Percentiles rank a stretch among this genome's conserved stretches.
Conservation (phyloP, 257 asterid genomes). For the Penstemon barbatus region DNA sequence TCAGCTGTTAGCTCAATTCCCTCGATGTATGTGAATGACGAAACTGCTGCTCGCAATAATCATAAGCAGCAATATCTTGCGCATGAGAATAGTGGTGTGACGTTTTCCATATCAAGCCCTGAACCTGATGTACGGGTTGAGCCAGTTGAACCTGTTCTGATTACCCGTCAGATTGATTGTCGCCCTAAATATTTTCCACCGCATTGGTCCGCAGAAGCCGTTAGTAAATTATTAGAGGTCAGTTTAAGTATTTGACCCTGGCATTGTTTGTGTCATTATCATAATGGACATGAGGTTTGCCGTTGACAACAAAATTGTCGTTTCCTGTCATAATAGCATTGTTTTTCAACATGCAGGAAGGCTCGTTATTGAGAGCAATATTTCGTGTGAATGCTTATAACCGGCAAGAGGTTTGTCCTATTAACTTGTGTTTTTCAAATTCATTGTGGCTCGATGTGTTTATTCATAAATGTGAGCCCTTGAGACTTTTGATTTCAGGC, state of each 20-base stretch:
- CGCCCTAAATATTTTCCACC: slow-evolving; percentile 38
- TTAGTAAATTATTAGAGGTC: slow-evolving; percentile 41
- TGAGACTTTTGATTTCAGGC: slow-evolving; percentile 51
- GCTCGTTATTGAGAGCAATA: slow-evolving; percentile 59
- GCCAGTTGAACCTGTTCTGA: slow-evolving; percentile 26
- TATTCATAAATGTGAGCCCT: slow-evolving; percentile 13
- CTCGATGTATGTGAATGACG: slow-evolving; percentile 18
- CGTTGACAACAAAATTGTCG: not conserved
- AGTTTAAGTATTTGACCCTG: slow-evolving; percentile 1
- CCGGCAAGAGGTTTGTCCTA: slow-evolving; percentile 65
- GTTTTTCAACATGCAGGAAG: slow-evolving; percentile 48
- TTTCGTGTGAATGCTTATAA: slow-evolving; percentile 86
- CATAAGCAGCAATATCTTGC: slow-evolving; percentile 25
- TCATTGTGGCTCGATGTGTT: slow-evolving; percentile 2
- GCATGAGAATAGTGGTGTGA: slow-evolving; percentile 17
- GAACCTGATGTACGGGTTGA: slow-evolving; percentile 29
- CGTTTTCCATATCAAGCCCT: slow-evolving; percentile 25
- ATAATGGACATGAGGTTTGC: not conserved
- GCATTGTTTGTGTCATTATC: not conserved
- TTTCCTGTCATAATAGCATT: slow-evolving; percentile 24
- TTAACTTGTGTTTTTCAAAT: not conserved
- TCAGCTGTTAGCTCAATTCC: slow-evolving; percentile 14
- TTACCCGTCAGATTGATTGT: slow-evolving; percentile 27
- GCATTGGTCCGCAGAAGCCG: slow-evolving; percentile 40
- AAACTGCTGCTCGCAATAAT: slow-evolving; percentile 9